Base-by-base conservation (phyloP, 1,284 basidiomycete species). In the Cutaneotrichosporon dermatis region DNA sequence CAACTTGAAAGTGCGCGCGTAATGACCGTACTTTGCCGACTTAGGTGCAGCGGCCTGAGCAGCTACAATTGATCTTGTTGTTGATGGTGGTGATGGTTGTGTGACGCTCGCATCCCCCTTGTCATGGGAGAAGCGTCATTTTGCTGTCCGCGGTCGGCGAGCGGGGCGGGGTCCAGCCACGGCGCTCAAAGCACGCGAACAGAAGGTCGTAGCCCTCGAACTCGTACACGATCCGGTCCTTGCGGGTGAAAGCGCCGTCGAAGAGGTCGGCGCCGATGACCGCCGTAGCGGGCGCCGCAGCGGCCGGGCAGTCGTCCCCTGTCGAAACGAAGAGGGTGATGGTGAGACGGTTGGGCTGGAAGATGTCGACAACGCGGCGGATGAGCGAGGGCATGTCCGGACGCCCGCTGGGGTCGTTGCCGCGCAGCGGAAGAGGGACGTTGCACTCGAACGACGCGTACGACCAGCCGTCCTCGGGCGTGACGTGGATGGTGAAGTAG, bases 381-480 rank as follows among this genome's bases (percentile, higher is more conserved):
- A 99, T 85, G 59, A 99, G 85, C 13, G 87, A 85, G 64, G 85
- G 82, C 53, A 97, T 80, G 76, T 90, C 87, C 34, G 90, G 74
- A 54, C 72, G 68, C 10, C 54, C 53, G 4, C 48, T 36, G 7
- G 39, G 4, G 35, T 50, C 58, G 49, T 45, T 39, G 7, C 41
- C 43, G 7, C 57, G 45, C 35, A 50, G 48, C 15, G 78, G 78
- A 25, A 94, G 83, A 3, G 91, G 90, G n/a, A 98, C 86, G 78
- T 99, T 99, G 79, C 92, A 96, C 79, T 99, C 96, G 80, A 99
- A 99, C 68, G 88, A 91, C 53, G 96, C 96, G 77, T 96, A 99
- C 51, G 92, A 95, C 87, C 91, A 97, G 59, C 90, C 94, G 67
- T 89, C 86, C 78, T 99, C 96, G 39, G 96, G 96, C 0, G 96